Evolutionary conservation across 1,284 basidiomycete genomes (phyloP).

Genomic region (Cutaneotrichosporon mucoides): DNA sequence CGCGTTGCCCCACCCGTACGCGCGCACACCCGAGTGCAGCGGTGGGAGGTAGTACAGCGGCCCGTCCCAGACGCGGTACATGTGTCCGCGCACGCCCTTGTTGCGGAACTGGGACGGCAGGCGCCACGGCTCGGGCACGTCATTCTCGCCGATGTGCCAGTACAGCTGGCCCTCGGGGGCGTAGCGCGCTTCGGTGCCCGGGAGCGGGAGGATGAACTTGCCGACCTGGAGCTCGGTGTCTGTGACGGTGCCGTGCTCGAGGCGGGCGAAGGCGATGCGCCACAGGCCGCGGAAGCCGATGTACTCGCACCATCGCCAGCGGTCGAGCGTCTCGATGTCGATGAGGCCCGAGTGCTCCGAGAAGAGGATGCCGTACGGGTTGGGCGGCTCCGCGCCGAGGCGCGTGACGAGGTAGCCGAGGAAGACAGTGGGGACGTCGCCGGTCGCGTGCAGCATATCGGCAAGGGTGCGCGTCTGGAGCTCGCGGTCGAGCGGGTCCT

Average conservation of each 20-base stretch:
- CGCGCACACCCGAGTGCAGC: slow-evolving; percentile 25
- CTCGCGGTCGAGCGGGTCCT: slow-evolving; percentile 92
- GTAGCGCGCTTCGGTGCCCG: slow-evolving; percentile 57
- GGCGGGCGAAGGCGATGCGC: slow-evolving; percentile 57
- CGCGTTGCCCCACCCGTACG: slow-evolving; percentile 29
- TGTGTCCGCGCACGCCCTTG: slow-evolving; percentile 30
- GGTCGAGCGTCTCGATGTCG: slow-evolving; percentile 55
- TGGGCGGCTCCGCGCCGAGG: slow-evolving; percentile 76
- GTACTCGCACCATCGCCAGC: slow-evolving; percentile 70
- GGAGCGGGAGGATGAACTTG: slow-evolving; percentile 68
- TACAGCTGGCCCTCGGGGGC: slow-evolving; percentile 64
- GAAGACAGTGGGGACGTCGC: slow-evolving; percentile 77
- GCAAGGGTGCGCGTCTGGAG: slow-evolving; percentile 80
- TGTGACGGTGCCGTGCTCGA: slow-evolving; percentile 44
- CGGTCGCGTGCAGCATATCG: slow-evolving; percentile 67
- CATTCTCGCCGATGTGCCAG: slow-evolving; percentile 62
- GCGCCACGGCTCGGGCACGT: slow-evolving; percentile 55
- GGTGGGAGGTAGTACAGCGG: slow-evolving; percentile 49
- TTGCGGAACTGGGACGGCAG: slow-evolving; percentile 42
- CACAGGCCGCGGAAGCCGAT: slow-evolving; percentile 78
- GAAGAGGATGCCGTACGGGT: slow-evolving; percentile 56
- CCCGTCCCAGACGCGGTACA: slow-evolving; percentile 36
- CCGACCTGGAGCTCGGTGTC: slow-evolving; percentile 57
- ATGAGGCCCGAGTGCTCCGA: slow-evolving; percentile 38
- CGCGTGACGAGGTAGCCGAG: slow-evolving; percentile 96